Evolutionary conservation across 2,329 filamentous ascomycete species (phyloP).

Genomic region (Alternaria tenuissima): DNA sequence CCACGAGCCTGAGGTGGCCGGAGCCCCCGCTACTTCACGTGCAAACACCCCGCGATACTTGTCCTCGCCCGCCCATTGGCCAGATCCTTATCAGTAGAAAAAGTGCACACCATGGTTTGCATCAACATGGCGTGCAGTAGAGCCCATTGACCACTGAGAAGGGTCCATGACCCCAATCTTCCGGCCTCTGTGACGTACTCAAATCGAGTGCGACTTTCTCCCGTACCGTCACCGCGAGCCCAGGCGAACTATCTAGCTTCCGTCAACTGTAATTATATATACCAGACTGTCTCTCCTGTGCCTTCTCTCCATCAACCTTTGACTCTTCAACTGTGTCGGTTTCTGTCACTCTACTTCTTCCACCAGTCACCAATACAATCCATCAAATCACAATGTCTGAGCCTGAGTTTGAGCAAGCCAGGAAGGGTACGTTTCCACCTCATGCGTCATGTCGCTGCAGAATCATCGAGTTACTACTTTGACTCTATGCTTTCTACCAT

Average conservation of each 20-base stretch:
- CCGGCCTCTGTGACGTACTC: slow-evolving; percentile 74
- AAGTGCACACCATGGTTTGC: slow-evolving; percentile 45
- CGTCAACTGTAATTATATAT: slow-evolving; percentile 41
- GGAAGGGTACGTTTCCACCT: slow-evolving; percentile 73
- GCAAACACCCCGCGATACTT: slow-evolving; percentile 30
- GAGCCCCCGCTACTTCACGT: slow-evolving; percentile 35
- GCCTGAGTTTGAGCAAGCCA: slow-evolving; percentile 99
- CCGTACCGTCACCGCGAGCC: slow-evolving; percentile 22
- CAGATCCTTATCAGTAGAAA: slow-evolving; percentile 43
- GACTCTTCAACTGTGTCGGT: slow-evolving; percentile 10
- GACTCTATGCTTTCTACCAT: not conserved
- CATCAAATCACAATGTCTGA: slow-evolving; percentile 73
- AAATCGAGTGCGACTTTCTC: slow-evolving; percentile 50
- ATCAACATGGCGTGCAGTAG: slow-evolving; percentile 28
- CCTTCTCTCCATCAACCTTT: slow-evolving; percentile 16
- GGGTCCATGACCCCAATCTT: slow-evolving; percentile 68
- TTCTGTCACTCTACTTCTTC: slow-evolving; percentile 13
- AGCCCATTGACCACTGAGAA: slow-evolving; percentile 52
- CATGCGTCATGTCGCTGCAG: not conserved
- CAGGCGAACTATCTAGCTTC: slow-evolving; percentile 23
- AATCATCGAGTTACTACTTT: not conserved
- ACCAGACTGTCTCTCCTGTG: slow-evolving; percentile 22
- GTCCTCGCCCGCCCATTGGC: slow-evolving; percentile 35
- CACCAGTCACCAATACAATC: not conserved
- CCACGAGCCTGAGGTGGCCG: slow-evolving; percentile 23